Base-by-base conservation (phyloP, 108 stramenopile genomes). In the Cyclostephanos invisitatus region DNA sequence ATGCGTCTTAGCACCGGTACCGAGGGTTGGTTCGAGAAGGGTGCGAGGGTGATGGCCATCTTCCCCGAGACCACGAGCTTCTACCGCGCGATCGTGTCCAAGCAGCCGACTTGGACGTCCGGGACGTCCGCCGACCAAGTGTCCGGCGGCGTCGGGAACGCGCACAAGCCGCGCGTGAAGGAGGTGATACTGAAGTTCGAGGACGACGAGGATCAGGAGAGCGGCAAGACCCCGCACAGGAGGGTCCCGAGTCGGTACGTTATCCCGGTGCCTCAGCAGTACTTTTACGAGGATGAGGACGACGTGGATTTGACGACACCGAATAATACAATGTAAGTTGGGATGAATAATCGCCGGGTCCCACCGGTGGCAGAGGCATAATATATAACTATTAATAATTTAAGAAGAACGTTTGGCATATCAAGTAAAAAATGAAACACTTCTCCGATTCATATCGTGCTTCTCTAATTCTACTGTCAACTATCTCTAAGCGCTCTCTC, bases 1-100 rank as follows among this genome's bases (percentile, higher is more conserved):
- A 96, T 96, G 93, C 82, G 97, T 21, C 70, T 97, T 48, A 74
- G 76, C 22, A 91, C 80, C 2, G 96, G 94, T 14, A 82, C 84
- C 11, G 96, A 97, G 74, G 89, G 89, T 0, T 89, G 90, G 63
- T 93, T 95, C 72, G 75, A 83, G 7, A 96, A 95, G 78, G 91
- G 92, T 7, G 89, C 90, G 7, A 79, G 84, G 44, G 95, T 96
- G 64, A 95, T 98, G 93, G 98, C 98, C n/a, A 98, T 99, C 56
- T 99, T 99, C 76, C 98, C 98, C 2, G 97, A 98, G 82, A 99
- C 97, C 2, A 98, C 97, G 15, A 87, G 85, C 15, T 99, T 99
- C 68, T 99, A 99, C 80, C 83, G 92, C 38, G 92, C 97, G 51
- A 88, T 89, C 25, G 89, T 99, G 7, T 80, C 81, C 62, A 97